Evolutionary conservation across 306 rosid genomes (phyloP).

Genomic region (Crataegus laevigata): DNA sequence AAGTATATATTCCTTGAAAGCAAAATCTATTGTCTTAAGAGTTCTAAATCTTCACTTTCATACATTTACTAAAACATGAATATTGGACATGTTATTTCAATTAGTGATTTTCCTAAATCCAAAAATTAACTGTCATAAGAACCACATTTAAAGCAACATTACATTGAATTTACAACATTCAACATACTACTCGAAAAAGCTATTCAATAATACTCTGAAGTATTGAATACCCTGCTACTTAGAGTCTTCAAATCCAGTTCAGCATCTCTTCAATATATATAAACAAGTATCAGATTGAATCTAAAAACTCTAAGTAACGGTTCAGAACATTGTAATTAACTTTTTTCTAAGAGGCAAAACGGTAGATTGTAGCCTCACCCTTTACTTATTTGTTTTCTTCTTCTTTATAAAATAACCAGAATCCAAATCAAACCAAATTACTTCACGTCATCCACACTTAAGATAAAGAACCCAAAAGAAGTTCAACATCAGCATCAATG

Average conservation of each 20-base stretch:
- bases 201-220: too few species aligned
- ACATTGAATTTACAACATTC: neutral
- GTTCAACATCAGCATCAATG: neutral
- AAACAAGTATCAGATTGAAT: too few species aligned
- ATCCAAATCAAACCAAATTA: neutral
- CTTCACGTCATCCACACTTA: neutral
- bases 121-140: neutral
- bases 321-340: too few species aligned
- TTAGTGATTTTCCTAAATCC: too few species aligned
- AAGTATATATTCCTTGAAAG: too few species aligned
- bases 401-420: neutral
- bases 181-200: neutral
- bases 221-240: neutral
- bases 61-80: too few species aligned
- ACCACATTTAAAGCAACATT: neutral
- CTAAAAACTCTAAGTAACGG: fast-evolving
- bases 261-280: too few species aligned
- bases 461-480: neutral
- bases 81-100: too few species aligned
- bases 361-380: neutral
- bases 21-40: too few species aligned
- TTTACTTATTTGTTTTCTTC: neutral
- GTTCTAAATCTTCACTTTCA: too few species aligned
- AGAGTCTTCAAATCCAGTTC: too few species aligned
- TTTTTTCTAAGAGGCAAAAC: too few species aligned